phyloP scores from a whole-genome alignment of 2,329 filamentous ascomycete genomes.

The Xylariaceae sp. region DNA sequence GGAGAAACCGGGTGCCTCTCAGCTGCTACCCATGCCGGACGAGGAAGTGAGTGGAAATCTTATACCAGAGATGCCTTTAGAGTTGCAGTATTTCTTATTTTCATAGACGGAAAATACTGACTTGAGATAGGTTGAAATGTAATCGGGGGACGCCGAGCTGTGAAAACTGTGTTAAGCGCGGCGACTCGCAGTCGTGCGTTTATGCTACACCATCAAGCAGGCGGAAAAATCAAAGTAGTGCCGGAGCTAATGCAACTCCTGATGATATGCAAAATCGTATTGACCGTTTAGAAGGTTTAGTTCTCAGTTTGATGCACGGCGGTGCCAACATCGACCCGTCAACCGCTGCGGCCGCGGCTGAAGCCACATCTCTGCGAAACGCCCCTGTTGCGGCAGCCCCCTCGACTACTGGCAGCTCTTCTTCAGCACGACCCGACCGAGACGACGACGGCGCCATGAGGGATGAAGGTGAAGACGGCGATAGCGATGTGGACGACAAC shows the following conservation, averaged over 20 bases:
- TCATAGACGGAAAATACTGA: constrained; percentile 41
- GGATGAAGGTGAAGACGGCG: constrained; percentile 60
- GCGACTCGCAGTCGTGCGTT: constrained; percentile 79
- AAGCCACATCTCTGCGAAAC: constrained; percentile 39
- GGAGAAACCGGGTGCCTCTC: constrained; percentile 88
- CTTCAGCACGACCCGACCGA: constrained; percentile 57
- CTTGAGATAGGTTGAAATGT: constrained; percentile 67
- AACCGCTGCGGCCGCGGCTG: constrained; percentile 43
- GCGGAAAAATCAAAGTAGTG: constrained; percentile 71
- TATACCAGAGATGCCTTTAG: constrained; percentile 20
- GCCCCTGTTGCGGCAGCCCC: constrained; percentile 34
- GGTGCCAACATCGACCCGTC: constrained; percentile 60
- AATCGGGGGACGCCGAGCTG: constrained; percentile 90
- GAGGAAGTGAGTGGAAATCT: constrained; percentile 71
- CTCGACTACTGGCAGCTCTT: constrained; percentile 52
- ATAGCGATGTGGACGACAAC: constrained; percentile 73
- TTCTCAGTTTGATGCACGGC: constrained; percentile 92
- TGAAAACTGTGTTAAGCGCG: constrained; percentile 85
- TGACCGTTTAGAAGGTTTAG: constrained; percentile 89
- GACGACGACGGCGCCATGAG: constrained; percentile 61
- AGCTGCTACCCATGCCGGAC: constrained; percentile 91
- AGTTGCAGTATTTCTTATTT: constrained; percentile 27
- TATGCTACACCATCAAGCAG: constrained; percentile 76
- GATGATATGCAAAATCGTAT: constrained; percentile 99
- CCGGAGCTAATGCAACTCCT: constrained; percentile 64